Evolutionary conservation across 176 grass and related monocot species (phyloP).

Genomic region (Themeda triandra): DNA sequence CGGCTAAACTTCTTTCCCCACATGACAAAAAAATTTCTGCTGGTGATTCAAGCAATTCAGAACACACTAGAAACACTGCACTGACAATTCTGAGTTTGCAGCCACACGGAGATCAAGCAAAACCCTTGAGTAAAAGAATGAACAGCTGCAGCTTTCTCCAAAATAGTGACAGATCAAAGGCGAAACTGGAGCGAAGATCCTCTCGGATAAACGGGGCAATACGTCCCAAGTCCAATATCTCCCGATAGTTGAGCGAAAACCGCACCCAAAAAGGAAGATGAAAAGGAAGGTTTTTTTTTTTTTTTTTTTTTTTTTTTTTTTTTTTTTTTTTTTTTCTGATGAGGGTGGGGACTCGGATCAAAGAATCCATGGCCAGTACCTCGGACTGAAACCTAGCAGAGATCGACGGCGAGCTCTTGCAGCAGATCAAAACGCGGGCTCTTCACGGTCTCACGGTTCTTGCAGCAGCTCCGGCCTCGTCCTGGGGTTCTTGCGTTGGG

Average conservation of each 20-base stretch:
- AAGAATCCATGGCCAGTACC: constrained; percentile 33
- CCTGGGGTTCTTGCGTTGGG: background rate
- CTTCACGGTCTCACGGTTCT: background rate
- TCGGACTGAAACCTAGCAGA: background rate
- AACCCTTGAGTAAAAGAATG: background rate
- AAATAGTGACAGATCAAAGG: constrained; percentile 18
- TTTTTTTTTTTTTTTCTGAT: too few species aligned
- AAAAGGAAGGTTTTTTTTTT: background rate
- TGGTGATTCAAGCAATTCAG: background rate
- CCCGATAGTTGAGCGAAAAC: constrained; percentile 14
- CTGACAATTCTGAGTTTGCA: background rate
- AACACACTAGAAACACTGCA: background rate
- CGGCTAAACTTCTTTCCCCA: too few species aligned
- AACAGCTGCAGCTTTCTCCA: background rate
- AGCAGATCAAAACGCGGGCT: constrained; percentile 26
- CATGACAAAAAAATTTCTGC: background rate
- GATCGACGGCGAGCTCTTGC: constrained; percentile 6
- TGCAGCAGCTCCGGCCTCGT: background rate
- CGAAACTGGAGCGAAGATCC: constrained; percentile 3
- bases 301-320: too few species aligned
- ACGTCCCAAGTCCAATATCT: background rate
- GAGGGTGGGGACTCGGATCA: background rate
- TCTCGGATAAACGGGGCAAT: background rate
- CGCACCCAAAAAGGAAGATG: background rate
- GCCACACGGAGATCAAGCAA: constrained; percentile 15